phyloP scores from a whole-genome alignment of 768 basidiomycete species.

The Tylopilus rubrobrunneus region DNA sequence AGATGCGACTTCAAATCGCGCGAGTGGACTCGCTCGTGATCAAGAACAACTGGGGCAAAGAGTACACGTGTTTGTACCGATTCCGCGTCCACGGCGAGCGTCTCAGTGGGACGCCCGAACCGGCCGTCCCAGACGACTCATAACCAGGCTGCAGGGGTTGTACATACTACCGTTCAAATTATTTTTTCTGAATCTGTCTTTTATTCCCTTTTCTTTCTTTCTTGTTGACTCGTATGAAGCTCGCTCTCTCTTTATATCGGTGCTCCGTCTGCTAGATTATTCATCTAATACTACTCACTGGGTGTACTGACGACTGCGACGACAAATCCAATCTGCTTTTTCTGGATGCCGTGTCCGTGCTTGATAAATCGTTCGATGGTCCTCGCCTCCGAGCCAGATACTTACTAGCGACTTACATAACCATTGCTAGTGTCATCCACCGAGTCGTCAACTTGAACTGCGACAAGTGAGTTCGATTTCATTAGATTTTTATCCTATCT shows the following conservation, averaged over 20 bases:
- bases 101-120: conserved; percentile 39
- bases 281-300: conserved; percentile 17
- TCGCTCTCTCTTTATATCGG: conserved; percentile 3
- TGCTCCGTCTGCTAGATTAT: conserved; percentile 20
- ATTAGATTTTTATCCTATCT: no score
- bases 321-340: conserved; percentile 16
- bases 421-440: no score
- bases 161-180: conserved; percentile 12
- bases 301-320: conserved; percentile 23
- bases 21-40: conserved; percentile 80
- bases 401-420: no score
- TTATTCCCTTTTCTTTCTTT: neutral
- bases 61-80: conserved; percentile 87
- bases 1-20: no score
- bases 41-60: conserved; percentile 84
- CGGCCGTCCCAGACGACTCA: conserved; percentile 27
- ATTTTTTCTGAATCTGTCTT: neutral
- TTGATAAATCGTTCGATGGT: no score
- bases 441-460: no score
- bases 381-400: no score
- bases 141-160: conserved; percentile 5
- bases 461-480: no score
- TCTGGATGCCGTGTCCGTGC: no score
- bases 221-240: neutral
- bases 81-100: conserved; percentile 73